These are phyloP conservation scores for Pseudotsuga menziesii DNA, from an alignment of 75 land plant species.

Conservation along the genomic window DNA sequence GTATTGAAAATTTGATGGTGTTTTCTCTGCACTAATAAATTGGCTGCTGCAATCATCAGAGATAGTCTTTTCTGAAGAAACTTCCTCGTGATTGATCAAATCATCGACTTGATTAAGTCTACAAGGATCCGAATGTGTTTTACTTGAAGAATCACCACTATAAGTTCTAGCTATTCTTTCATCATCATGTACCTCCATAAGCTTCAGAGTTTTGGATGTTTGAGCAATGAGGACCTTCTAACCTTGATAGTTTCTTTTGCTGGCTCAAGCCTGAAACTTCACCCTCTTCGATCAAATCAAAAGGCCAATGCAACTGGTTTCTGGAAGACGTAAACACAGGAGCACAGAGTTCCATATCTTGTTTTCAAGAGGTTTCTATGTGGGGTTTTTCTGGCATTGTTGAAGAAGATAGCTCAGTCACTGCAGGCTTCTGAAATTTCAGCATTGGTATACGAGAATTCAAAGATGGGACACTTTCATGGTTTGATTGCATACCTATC, in stretches of 20 bases:
- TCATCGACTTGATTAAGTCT: conserved; percentile 17
- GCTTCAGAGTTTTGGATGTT: not conserved
- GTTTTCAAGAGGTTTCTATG: no score
- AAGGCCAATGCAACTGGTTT: conserved; percentile 11
- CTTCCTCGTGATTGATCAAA: conserved; percentile 23
- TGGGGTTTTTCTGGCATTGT: no score
- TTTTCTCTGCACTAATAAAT: no score
- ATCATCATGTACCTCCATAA: conserved; percentile 7
- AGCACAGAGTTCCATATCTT: conserved; percentile 9
- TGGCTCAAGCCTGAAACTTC: not conserved
- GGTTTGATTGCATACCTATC: no score
- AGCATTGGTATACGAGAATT: no score
- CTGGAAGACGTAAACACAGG: conserved; percentile 2
- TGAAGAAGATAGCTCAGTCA: no score
- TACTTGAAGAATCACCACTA: conserved; percentile 54
- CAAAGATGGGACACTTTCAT: no score
- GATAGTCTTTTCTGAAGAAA: conserved; percentile 71
- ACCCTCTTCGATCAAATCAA: conserved; percentile 8
- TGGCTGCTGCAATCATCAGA: conserved; percentile 54
- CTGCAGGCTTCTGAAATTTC: no score
- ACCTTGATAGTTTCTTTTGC: conserved; percentile 13
- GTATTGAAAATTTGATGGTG: no score
- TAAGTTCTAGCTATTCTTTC: conserved; percentile 18
- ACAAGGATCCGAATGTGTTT: conserved; percentile 55
- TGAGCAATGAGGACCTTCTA: conserved; percentile 3